phyloP scores from a whole-genome alignment of 495 filamentous ascomycete genomes.

The Aeminium ludgeri region DNA sequence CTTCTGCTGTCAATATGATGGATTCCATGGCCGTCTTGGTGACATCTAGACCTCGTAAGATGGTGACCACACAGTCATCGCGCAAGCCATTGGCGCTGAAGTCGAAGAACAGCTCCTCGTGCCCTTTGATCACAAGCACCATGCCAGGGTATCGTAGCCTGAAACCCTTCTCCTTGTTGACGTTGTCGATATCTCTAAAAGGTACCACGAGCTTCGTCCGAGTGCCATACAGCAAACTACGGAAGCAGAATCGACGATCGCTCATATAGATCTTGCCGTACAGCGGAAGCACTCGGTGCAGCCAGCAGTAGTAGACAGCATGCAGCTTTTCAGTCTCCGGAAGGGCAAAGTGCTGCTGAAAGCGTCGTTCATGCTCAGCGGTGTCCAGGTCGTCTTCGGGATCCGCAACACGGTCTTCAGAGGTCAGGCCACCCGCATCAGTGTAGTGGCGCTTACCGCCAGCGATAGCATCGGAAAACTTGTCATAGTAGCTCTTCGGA shows the following conservation, averaged over 20 bases:
- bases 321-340: slow-evolving; percentile 70
- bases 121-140: slow-evolving; percentile 78
- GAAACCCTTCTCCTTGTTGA: slow-evolving; percentile 89
- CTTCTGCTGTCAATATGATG: slow-evolving; percentile 47
- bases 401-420: slow-evolving; percentile 45
- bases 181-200: slow-evolving; percentile 81
- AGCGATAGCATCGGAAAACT: slow-evolving; percentile 94
- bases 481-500: slow-evolving; percentile 94
- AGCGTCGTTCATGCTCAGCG: slow-evolving; percentile 53
- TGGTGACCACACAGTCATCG: slow-evolving; percentile 74
- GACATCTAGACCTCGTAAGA: slow-evolving; percentile 59
- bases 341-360: slow-evolving; percentile 78
- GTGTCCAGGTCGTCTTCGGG: slow-evolving; percentile 46
- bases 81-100: slow-evolving; percentile 59
- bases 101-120: slow-evolving; percentile 96
- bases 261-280: slow-evolving; percentile 97
- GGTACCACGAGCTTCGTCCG: slow-evolving; percentile 86
- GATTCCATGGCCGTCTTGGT: slow-evolving; percentile 57
- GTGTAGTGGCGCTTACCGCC: slow-evolving; percentile 81
- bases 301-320: slow-evolving; percentile 75
- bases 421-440: slow-evolving; percentile 48
- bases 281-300: slow-evolving; percentile 75
- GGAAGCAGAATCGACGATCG: slow-evolving; percentile 80
- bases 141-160: slow-evolving; percentile 82
- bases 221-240: slow-evolving; percentile 75